phyloP scores from a whole-genome alignment of 208 protist genomes.

The Naegleria lovaniensis region DNA sequence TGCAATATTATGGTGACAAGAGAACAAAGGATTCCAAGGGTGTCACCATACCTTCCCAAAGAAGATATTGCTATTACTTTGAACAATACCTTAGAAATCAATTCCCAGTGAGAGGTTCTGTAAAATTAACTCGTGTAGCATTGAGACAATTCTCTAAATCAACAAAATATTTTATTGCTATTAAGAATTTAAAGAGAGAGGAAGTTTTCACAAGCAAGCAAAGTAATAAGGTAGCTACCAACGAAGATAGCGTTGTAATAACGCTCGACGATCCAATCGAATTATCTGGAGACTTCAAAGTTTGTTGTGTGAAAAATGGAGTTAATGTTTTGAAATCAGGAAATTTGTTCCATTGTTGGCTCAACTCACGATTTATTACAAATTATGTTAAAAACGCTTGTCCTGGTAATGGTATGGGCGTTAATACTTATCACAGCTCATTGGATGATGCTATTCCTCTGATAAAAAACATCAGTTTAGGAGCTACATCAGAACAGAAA shows the following conservation, averaged over 20 bases:
- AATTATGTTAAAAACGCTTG: background rate
- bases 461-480: background rate
- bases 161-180: background rate
- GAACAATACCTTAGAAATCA: constrained; percentile 44
- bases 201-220: background rate
- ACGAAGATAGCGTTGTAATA: background rate
- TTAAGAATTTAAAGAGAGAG: background rate
- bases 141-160: background rate
- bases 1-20: constrained; percentile 61
- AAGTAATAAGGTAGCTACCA: background rate
- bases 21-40: constrained; percentile 69
- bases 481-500: background rate
- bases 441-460: background rate
- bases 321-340: background rate
- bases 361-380: constrained; percentile 1
- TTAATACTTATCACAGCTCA: background rate
- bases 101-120: background rate
- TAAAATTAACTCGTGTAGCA: background rate
- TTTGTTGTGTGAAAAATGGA: background rate
- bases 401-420: background rate
- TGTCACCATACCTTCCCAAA: constrained; percentile 74
- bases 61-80: constrained; percentile 63
- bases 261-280: background rate
- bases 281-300: background rate
- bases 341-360: background rate